Evolutionary conservation across 1,284 basidiomycete species (phyloP), one percentile per base, ranked within the genome.

Genomic region (Melampsora larici-populina): DNA sequence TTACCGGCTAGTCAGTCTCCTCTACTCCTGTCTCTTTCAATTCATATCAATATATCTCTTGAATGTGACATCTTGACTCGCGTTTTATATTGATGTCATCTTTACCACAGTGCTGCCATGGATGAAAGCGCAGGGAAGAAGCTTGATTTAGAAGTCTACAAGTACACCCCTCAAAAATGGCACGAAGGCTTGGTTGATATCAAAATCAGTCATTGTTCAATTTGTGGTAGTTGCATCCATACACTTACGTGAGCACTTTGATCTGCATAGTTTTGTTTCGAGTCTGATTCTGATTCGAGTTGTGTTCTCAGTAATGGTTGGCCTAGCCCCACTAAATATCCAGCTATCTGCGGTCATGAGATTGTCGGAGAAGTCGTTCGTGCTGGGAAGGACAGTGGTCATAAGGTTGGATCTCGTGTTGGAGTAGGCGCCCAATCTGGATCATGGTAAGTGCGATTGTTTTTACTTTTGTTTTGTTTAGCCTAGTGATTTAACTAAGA

Each of bases 161-260:
- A 24, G 29, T 69, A 69, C n/a, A 48, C 29, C 9, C 67, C 69
- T 1, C 69, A 71, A 24, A 62, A 69, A 29, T 77, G 74, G 74
- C 24, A 69, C 46, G 74, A 77, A 40, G 58, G 7, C 4, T 46
- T 77, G 13, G 24, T 77, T 2, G 74, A 77, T 29, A 69, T 77
- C 58, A 60, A 63, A 15, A 64, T 77, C 33, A 69, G 55, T 31
- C 74, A 77, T 51, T 77, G 74, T 51, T 46, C 51, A 15, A 77
- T 77, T 6, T 77, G 74, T 21, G 74, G 74, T 9, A 69, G 65
- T n/a, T 77, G 74, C 24, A 46, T 77, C 11, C 74, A 77, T n/a
- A 77, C 74, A 29, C 40, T 77, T 13, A 60, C 36, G 73, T 75
- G 1, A 60, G 43, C 3, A 2, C n/a, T 60, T 24, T 26, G 11